phyloP scores from a whole-genome alignment of 768 basidiomycete species.

The Psilocybe azurescens region DNA sequence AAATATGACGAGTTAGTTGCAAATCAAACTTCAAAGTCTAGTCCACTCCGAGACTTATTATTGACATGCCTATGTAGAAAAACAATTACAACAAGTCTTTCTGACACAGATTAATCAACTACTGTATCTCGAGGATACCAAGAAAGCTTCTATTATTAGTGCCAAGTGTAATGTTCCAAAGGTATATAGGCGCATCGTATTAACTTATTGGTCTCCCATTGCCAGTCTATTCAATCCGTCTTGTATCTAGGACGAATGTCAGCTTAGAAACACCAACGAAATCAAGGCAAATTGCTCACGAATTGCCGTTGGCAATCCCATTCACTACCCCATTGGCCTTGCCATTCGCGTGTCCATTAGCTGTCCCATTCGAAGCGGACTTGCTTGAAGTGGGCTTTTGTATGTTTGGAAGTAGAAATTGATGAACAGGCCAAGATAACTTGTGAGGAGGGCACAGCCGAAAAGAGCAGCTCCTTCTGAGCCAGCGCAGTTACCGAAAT shows the following conservation, averaged over 20 bases:
- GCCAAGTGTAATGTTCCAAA: slow-evolving; percentile 36
- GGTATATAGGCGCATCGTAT: slow-evolving; percentile 44
- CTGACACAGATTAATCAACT: not conserved
- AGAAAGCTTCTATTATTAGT: slow-evolving; percentile 35
- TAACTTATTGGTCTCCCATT: slow-evolving; percentile 27
- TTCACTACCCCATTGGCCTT: slow-evolving; percentile 19
- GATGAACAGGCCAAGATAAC: slow-evolving; percentile 94
- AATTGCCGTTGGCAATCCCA: slow-evolving; percentile 20
- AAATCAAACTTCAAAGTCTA: not conserved
- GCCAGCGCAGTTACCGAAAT: slow-evolving; percentile 84
- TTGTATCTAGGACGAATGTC: slow-evolving; percentile 31
- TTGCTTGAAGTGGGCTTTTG: slow-evolving; percentile 60
- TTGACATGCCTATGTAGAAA: not conserved
- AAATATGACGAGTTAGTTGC: no score
- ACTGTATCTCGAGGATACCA: slow-evolving; percentile 1
- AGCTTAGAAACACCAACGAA: not conserved
- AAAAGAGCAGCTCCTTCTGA: slow-evolving; percentile 87
- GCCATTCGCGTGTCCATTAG: slow-evolving; percentile 43
- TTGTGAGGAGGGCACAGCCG: slow-evolving; percentile 87
- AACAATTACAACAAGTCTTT: not conserved
- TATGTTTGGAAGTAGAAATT: slow-evolving; percentile 91
- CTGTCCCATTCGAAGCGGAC: slow-evolving; percentile 48
- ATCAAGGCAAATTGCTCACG: slow-evolving; percentile 13
- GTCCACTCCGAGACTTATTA: not conserved
- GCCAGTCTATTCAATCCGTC: slow-evolving; percentile 27